These are phyloP conservation scores for Gynandropsis gynandra DNA, from an alignment of 345 rosid genomes.

Conservation along the genomic window DNA sequence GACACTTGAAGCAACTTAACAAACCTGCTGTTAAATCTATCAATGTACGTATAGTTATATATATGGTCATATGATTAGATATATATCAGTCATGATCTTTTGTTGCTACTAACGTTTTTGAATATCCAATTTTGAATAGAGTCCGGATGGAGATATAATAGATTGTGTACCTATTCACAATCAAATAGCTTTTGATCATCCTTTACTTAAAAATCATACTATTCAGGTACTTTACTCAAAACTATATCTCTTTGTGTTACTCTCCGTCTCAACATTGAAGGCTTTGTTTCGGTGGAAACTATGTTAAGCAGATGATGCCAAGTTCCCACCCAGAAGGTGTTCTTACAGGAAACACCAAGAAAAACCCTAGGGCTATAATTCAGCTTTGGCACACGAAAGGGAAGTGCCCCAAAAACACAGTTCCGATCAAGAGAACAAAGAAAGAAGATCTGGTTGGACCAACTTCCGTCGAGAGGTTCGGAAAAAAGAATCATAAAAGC, in stretches of 20 bases:
- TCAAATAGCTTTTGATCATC: neutral
- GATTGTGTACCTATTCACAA: neutral
- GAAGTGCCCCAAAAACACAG: constrained; percentile 38
- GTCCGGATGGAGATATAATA: neutral
- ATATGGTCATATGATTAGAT: too few relatives aligned
- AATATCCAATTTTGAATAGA: too few relatives aligned
- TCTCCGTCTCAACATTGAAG: too few relatives aligned
- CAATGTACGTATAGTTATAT: too few relatives aligned
- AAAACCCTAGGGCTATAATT: neutral
- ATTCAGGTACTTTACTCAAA: neutral
- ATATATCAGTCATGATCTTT: too few relatives aligned
- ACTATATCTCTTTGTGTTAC: neutral
- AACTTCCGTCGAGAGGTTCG: constrained; percentile 34
- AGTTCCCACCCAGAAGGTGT: constrained; percentile 36
- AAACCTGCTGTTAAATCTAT: too few relatives aligned
- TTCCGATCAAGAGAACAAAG: constrained; percentile 42
- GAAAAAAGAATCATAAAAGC: constrained; percentile 33
- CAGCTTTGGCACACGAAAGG: constrained; percentile 45
- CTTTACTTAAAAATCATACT: neutral
- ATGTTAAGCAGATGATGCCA: constrained; percentile 33
- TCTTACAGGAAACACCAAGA: constrained; percentile 7
- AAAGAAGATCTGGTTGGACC: constrained; percentile 37
- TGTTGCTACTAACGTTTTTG: too few relatives aligned
- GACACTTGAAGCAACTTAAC: too few relatives aligned
- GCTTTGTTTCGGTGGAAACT: too few relatives aligned